Evolutionary conservation across 2,329 filamentous ascomycete genomes (phyloP).

Genomic region (Trichoderma koningii): DNA sequence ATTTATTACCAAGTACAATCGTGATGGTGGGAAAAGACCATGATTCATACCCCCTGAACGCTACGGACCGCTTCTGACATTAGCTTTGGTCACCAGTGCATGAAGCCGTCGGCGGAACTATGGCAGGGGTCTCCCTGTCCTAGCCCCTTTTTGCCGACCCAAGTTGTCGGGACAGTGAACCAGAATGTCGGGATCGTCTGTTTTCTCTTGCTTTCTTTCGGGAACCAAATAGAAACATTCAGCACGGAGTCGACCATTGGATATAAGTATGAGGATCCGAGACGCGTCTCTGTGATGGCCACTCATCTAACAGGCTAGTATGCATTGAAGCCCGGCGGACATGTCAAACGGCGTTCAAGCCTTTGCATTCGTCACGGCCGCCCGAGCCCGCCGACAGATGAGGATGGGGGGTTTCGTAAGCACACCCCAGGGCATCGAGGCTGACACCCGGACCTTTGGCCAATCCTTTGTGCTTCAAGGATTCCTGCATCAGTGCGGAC

Average conservation of each 20-base stretch:
- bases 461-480: neutral
- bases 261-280: neutral
- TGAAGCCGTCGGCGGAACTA: constrained; percentile 26
- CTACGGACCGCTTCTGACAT: constrained; percentile 23
- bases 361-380: neutral
- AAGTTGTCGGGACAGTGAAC: constrained; percentile 40
- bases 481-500: no score
- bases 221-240: neutral
- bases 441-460: neutral
- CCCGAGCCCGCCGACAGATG: neutral
- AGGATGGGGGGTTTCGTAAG: constrained; percentile 1
- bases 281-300: no score
- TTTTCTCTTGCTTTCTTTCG: neutral
- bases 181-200: constrained; percentile 34
- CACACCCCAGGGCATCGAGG: neutral
- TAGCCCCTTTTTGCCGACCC: constrained; percentile 40
- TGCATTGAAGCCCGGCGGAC: neutral
- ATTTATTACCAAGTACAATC: neutral
- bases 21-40: neutral
- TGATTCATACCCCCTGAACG: constrained; percentile 17
- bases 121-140: constrained; percentile 26
- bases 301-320: neutral
- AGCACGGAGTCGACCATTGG: neutral
- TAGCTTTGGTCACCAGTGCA: constrained; percentile 20
- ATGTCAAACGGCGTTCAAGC: neutral